Conservation (phyloP, 2,329 filamentous ascomycete genomes). For the Xylariaceae sp. region DNA sequence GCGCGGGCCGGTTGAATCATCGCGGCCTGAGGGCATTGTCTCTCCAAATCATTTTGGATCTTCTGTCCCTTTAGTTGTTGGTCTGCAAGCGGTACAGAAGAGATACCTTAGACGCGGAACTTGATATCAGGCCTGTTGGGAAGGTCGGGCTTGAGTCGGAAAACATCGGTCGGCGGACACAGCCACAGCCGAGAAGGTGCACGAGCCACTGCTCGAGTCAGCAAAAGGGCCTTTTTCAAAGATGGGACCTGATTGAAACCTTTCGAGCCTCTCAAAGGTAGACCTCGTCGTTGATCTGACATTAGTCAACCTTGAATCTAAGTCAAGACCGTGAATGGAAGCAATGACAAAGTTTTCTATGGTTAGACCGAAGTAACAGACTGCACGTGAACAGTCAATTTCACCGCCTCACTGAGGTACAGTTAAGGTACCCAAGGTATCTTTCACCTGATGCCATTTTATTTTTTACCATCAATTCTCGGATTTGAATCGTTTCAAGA, state of each 20-base stretch:
- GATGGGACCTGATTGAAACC: no score
- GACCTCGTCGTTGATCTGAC: neutral
- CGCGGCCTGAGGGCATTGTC: constrained; percentile 29
- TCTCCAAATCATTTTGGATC: constrained; percentile 26
- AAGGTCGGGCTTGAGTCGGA: neutral
- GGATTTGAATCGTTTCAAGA: no score
- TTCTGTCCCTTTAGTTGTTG: neutral
- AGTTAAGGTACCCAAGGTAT: no score
- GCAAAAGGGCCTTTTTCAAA: no score
- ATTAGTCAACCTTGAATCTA: neutral
- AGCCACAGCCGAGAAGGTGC: neutral
- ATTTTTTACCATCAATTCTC: no score
- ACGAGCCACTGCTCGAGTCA: neutral
- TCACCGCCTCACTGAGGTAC: no score
- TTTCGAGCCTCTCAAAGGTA: neutral
- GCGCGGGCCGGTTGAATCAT: constrained; percentile 22
- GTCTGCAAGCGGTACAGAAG: neutral
- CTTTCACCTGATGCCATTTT: no score
- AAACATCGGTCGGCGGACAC: neutral
- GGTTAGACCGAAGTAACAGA: no score
- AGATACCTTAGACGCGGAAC: no score
- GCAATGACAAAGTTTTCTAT: no score
- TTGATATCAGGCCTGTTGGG: neutral
- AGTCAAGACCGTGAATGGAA: no score
- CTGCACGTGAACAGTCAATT: no score